Base-by-base conservation (phyloP, 164 flowering plant genomes). In the Saururus chinensis region DNA sequence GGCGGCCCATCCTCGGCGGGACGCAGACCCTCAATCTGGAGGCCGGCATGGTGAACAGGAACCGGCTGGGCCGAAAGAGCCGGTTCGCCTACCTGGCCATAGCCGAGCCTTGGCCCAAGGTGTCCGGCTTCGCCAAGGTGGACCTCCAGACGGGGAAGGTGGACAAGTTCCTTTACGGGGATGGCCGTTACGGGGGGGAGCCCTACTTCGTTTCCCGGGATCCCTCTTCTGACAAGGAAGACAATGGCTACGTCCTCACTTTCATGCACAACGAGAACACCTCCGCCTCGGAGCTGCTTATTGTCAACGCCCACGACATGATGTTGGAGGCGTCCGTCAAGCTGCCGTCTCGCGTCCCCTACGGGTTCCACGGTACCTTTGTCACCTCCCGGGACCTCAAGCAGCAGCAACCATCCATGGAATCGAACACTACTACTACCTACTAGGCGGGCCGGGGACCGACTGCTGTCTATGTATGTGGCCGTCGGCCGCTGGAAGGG, bases 81-180 rank as follows among this genome's bases (percentile, higher is more conserved):
- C 77, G 57, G 26, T 92, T 69, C 67, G 95, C 92, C 0, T 92
- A 92, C 56, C 67, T 88, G 1, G 98, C 96, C 0, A 79, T 91
- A 13, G 92, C 91, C 0, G 96, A 91, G 74, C 98, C 98, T 3
- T 91, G 98, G 98, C 98, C 98, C 0, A 91, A 84, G 59, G 96
- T 88, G 0, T 88, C 95, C 0, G 98, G 98, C 0, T 78, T 92
- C 25, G 98, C 95, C 0, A 92, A 92, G 58, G 92, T 92, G 0
- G 90, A 92, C 62, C 77, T 92, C 14, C 58, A 19, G 0, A 81
- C 86, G 0, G 98, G 98, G 1, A 77, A 87, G 53, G 81, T 84
- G 1, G 51, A 68, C 35, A 88, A 92, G 60, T 80, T 66, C 56
- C 59, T 73, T 0, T 88, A 87, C 23, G 98, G 96, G 0, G 82